Conservation (phyloP, 352 stramenopile species). For the Phytopythium mirpurense region DNA sequence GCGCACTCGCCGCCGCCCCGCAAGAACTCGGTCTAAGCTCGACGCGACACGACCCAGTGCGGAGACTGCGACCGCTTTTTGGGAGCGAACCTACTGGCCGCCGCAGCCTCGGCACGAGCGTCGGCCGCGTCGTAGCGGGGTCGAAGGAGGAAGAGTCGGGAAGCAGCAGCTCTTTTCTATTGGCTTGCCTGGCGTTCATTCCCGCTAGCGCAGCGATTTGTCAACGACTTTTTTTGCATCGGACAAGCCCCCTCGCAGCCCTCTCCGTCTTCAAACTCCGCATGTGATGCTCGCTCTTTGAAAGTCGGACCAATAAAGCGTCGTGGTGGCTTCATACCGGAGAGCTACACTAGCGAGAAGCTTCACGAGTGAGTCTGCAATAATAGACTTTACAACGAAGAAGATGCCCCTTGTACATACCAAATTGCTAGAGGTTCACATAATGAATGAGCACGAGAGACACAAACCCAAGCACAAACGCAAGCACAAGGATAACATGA, state of each 20-base stretch:
- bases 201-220: neutral
- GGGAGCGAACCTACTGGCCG: neutral
- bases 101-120: neutral
- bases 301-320: neutral
- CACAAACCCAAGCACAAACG: no score
- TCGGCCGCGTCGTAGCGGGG: neutral
- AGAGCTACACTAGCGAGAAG: no score
- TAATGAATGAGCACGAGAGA: no score
- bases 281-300: neutral
- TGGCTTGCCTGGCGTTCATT: slow-evolving; percentile 1
- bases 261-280: neutral
- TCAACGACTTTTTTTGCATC: slow-evolving; percentile 9
- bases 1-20: slow-evolving; percentile 42
- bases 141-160: neutral
- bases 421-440: no score
- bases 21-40: slow-evolving; percentile 71
- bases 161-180: neutral
- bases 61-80: neutral
- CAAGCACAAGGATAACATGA: neutral
- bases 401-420: no score
- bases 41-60: neutral
- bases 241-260: neutral
- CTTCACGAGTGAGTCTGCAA: no score
- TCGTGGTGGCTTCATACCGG: no score
- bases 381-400: no score